Conservation (phyloP, 257 asterid genomes). For the Solanum ossicruentum region DNA sequence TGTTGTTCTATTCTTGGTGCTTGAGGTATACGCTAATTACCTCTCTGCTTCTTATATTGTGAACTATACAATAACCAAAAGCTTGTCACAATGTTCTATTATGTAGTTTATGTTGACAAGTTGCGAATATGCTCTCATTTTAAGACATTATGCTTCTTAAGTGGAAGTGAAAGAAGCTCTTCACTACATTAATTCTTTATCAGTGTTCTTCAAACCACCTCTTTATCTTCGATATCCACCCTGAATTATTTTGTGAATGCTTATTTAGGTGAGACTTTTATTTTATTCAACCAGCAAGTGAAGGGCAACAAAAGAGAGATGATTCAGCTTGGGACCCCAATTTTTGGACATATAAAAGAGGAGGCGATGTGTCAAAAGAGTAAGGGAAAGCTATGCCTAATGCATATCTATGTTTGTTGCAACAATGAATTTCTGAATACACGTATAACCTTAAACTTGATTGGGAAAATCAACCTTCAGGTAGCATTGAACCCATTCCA, state of each 20-base stretch:
- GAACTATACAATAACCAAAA: not conserved
- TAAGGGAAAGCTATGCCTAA: constrained; percentile 10
- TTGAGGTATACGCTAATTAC: not conserved
- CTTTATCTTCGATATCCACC: not conserved
- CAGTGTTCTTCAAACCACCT: not conserved
- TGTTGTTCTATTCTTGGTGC: not conserved
- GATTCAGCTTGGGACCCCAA: constrained; percentile 90
- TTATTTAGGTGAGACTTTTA: constrained; percentile 79
- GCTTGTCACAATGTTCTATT: not conserved
- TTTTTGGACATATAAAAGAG: constrained; percentile 60
- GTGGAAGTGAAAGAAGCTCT: not conserved
- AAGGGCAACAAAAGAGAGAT: constrained; percentile 94
- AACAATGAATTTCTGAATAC: not conserved
- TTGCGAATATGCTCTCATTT: not conserved
- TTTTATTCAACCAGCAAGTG: constrained; percentile 73
- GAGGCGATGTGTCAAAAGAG: constrained; percentile 45
- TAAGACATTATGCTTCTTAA: not conserved
- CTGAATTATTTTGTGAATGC: not conserved
- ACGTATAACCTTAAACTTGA: not conserved
- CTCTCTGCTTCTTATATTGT: not conserved
- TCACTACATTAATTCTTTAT: not conserved
- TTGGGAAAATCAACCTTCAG: constrained; percentile 16
- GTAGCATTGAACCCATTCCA: constrained; percentile 83
- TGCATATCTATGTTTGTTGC: not conserved
- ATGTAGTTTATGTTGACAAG: not conserved